Evolutionary conservation across 1,139 yeast genomes (phyloP).

Genomic region (Yarrowia galli): DNA sequence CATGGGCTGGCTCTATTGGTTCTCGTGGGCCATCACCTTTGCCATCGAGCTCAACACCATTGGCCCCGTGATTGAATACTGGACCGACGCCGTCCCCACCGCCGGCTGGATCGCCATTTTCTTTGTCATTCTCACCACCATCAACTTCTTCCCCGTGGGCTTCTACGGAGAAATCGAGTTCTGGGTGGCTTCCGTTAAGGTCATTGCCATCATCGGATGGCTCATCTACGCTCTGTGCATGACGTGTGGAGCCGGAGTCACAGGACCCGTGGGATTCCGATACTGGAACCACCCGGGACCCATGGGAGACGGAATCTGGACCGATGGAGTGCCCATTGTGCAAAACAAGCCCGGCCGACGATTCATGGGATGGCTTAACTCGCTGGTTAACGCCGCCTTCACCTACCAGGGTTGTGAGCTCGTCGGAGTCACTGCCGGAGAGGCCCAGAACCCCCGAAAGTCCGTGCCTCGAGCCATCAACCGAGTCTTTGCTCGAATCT

Average conservation of each 20-base stretch:
- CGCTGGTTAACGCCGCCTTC: constrained; percentile 71
- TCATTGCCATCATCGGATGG: constrained; percentile 75
- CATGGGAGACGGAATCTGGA: constrained; percentile 60
- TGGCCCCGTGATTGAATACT: constrained; percentile 68
- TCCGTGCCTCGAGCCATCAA: constrained; percentile 80
- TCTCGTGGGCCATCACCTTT: constrained; percentile 84
- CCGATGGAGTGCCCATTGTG: constrained; percentile 31
- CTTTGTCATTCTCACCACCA: constrained; percentile 46
- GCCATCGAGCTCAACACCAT: constrained; percentile 81
- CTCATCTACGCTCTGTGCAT: constrained; percentile 62
- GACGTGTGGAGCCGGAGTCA: constrained; percentile 74
- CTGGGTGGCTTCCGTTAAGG: constrained; percentile 60
- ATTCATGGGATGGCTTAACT: constrained; percentile 66
- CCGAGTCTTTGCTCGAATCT: constrained; percentile 77
- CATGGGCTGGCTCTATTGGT: constrained; percentile 86
- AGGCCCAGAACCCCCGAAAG: constrained; percentile 75
- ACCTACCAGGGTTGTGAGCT: constrained; percentile 82
- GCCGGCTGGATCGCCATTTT: constrained; percentile 53
- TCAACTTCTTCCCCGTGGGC: constrained; percentile 51
- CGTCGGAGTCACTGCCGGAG: constrained; percentile 77
- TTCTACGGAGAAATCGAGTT: constrained; percentile 52
- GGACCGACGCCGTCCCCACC: constrained; percentile 64
- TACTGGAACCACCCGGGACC: constrained; percentile 74
- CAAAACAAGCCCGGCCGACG: constrained; percentile 59
- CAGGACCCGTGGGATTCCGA: constrained; percentile 77